Base-by-base conservation (phyloP, 306 rosid genomes). In the Dicorynia guianensis region DNA sequence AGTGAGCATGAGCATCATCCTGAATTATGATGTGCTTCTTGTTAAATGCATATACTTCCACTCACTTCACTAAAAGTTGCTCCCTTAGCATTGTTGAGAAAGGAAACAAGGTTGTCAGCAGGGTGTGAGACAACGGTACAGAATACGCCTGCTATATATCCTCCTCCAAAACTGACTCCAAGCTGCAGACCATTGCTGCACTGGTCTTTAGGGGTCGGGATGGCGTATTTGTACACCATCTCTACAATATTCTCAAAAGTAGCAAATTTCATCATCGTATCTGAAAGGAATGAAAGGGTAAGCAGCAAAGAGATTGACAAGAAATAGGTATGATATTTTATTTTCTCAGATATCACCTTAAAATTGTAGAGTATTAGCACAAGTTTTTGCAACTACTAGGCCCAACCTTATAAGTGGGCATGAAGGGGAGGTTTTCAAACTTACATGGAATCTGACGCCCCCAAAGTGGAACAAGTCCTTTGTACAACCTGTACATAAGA, bases 391-490 rank as follows among this genome's bases (percentile, higher is more conserved):
- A 40, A 61, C 25, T n/a, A 42, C 35, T 14, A 9, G 63, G 13
- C 67, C 33, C 40, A 35, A 18, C 17, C 34, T 67, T 15, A 52
- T 9, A 65, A 46, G 14, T 56, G 56, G 38, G 35, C 36, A 72
- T 9, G 43, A 69, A 61, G 56, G 33, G 18, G 4, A 76, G 55
- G 7, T 49, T 63, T 58, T 40, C 30, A 47, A 52, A 72, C 98
- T 84, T 87, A 90, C 98, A 93, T 64, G 97, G 97, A 80, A 93
- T 81, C 81, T 90, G 96, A 72, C 98, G 98, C 4, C 96, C 96
- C 98, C 98, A 93, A 0, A 93, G 98, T 69, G 98, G 98, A 80
- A 79, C 95, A 60, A 93, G 54, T 58, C 98, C 96, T 75, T 80
- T 90, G 85, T 87, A 93, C 86, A 93, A 73, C 80, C 98, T 93